Evolutionary conservation across 75 land plant genomes (phyloP), one percentile per base, ranked within the genome.

Genomic region (Chamaecyparis obtusa): DNA sequence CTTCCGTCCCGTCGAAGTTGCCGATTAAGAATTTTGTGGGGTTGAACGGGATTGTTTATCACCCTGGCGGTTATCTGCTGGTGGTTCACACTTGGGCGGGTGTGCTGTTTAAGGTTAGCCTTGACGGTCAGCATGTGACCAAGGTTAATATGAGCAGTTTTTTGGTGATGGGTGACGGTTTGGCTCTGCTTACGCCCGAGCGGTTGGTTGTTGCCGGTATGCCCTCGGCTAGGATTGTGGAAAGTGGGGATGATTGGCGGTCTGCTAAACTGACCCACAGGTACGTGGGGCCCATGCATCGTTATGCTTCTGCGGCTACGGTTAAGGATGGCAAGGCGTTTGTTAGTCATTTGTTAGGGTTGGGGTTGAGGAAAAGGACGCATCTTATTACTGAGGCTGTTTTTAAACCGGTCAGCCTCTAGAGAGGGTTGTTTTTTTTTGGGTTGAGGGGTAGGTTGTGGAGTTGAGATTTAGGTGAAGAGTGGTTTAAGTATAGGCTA

Each of bases 21-120:
- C 91, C 91, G 90, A 89, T 91, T 72, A 87, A 82, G 89, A 57
- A 39, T 39, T 2, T 94, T 37, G 75, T 91, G 37, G 93, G 89
- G 17, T 89, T 95, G 11, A 95, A 95, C 82, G 97, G 95, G 14
- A 92, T 95, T 5, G 91, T 92, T 16, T 93, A 91, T 90, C 96
- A 96, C 55, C 97, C 95, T 8, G 86, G 93, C 49, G 94, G 95
- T 1, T 95, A 75, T 75, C 90, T 94, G 27, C 85, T 95, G 11
- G 93, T 91, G 11, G 67, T 91, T 55, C 95, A 95, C 74, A 95
- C 91, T 0, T 57, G 85, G 43, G 64, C 67, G 16, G 94, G 95
- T 5, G 74, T 71, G 72, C 81, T 95, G 41, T 93, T 88, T 83
- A 93, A 92, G 90, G 86, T 95, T 75, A 85, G 75, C 21, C 43